Base-by-base conservation (phyloP, 148 eudicot genomes). In the Rhododendron henanense region DNA sequence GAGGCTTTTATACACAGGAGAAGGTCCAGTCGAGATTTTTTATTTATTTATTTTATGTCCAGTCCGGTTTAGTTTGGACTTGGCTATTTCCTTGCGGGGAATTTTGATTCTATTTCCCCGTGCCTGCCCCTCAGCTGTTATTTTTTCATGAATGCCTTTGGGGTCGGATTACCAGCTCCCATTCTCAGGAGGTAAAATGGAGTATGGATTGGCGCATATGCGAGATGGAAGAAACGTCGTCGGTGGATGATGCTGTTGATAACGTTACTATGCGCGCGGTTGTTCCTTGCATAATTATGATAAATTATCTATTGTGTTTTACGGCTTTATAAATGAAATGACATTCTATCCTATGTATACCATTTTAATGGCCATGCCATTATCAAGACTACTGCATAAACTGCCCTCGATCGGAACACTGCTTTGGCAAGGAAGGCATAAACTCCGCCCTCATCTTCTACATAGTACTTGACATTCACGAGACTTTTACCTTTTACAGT, bases 81-180 rank as follows among this genome's bases (percentile, higher is more conserved):
- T 86, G 14, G 79, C 18, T 35, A n/a, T 18, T 41, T 37, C 21
- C 21, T 71, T n/a, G 33, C 6, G 81, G 87, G 87, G 81, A 86
- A 67, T 86, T 86, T 86, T 86, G 87, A 39, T 81, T 75, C 41
- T 86, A 41, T 41, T 81, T 81, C 81, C 87, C 87, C 84, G 3
- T 33, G 57, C 18, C 77, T 55, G 65, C 85, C 80, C 84, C 84
- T 81, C 53, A 10, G 84, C 73, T 69, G 71, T 81, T 51, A 81
- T 79, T 65, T 63, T 23, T 80, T 73, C 73, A 3, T 86, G 28
- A 71, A 81, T 71, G 11, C 74, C 80, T 86, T 82, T 41, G 87
- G 87, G 81, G 81, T 71, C 45, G 21, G 79, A 73, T 31, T 39
- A 48, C 79, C 79, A 37, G 41, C 4, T 39, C 5, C 74, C 80